Base-by-base conservation (phyloP, 805 yeast species). In the Naumovozyma baii region DNA sequence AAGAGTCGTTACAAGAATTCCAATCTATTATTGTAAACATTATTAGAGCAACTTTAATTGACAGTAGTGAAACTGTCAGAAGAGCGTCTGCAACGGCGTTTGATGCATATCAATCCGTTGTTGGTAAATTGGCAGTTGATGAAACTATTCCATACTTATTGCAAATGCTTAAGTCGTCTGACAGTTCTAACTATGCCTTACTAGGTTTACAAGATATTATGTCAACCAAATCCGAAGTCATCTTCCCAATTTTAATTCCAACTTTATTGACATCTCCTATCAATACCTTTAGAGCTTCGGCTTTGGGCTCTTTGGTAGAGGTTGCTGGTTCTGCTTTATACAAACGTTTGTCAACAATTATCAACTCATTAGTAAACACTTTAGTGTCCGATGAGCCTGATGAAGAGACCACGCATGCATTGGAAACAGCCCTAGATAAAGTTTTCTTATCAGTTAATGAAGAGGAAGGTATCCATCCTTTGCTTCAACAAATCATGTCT, bases 161-260 rank as follows among this genome's bases (percentile, higher is more conserved):
- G 57, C 70, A 70, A 40, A 70, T 79, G 73, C 68, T 90, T 50
- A 79, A 81, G 45, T 57, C 70, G 2, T 65, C 72, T 13, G 74
- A 72, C 15, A 67, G 65, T 32, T 76, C 88, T 0, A 84, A 77
- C 36, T 72, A 74, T 54, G 96, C 98, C 1, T 72, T 92, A 48
- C 70, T 79, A 39, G 98, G 97, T 5, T 71, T 92, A 48, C 80
- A 82, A 63, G 96, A 88, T 55, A 82, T 92, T 51, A 84, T 90
- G 94, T 75, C 92, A 9, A 79, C 87, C 2, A 85, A 84, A 54
- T 73, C 96, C 5, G 94, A 85, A 42, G 80, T 84, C 3, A 84
- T 94, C 41, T 87, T 94, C 87, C 96, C 97, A 36, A 82, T 85
- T 36, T 73, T 92, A 57, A 72, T 90, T 43, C 96, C 97, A 33